Conservation (phyloP, 1,284 basidiomycete genomes). For the Termitomyces sp. region DNA sequence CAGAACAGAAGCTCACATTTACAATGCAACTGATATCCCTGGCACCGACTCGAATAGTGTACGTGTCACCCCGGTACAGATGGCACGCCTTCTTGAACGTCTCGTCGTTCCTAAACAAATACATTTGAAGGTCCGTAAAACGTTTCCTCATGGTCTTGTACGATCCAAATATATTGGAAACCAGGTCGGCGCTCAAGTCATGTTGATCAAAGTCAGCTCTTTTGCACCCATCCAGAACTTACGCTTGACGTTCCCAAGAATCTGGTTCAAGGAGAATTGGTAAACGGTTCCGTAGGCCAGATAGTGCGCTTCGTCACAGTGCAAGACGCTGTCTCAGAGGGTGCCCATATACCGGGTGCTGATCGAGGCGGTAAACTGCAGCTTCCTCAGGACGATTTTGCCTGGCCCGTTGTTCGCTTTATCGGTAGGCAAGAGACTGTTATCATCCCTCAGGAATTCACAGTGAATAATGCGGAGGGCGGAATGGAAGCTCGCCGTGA, state of each 20-base stretch:
- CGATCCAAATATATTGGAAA: not conserved
- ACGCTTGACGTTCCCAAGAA: slow-evolving; percentile 28
- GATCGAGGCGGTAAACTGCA: slow-evolving; percentile 16
- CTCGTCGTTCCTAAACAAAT: slow-evolving; percentile 30
- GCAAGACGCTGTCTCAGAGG: slow-evolving; percentile 24
- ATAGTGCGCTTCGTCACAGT: slow-evolving; percentile 54
- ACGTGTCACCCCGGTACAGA: slow-evolving; percentile 19
- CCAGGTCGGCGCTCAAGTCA: slow-evolving; percentile 58
- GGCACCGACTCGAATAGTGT: slow-evolving; percentile 30
- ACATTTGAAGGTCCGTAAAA: slow-evolving; percentile 27
- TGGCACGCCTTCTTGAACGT: slow-evolving; percentile 29
- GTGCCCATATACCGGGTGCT: slow-evolving; percentile 23
- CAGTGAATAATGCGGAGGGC: slow-evolving; percentile 50
- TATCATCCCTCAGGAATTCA: slow-evolving; percentile 51
- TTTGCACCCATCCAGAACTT: not conserved
- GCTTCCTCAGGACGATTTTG: slow-evolving; percentile 14
- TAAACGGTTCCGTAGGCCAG: slow-evolving; percentile 81
- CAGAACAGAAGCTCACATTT: slow-evolving; percentile 29
- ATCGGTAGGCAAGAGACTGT: slow-evolving; percentile 38
- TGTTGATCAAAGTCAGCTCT: slow-evolving; percentile 56
- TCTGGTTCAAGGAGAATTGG: slow-evolving; percentile 68
- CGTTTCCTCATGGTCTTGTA: not conserved
- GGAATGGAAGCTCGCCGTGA: slow-evolving; percentile 46
- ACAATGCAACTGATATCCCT: slow-evolving; percentile 27
- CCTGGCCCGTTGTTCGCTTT: slow-evolving; percentile 58